These are phyloP conservation scores for Seiridium cupressi DNA, from an alignment of 2,329 filamentous ascomycete species.

Conservation along the genomic window DNA sequence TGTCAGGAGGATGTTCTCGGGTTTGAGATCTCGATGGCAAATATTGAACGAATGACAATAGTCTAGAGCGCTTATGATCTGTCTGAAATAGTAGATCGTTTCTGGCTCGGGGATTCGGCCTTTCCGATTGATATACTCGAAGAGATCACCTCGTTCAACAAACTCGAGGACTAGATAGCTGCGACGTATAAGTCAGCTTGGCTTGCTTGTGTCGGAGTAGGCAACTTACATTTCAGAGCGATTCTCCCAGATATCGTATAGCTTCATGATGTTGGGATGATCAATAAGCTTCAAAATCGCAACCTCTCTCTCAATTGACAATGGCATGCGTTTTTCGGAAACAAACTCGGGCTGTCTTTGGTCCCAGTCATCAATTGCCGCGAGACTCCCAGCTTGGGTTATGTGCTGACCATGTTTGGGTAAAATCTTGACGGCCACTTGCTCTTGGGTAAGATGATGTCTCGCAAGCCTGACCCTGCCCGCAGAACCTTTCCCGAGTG, in stretches of 20 bases:
- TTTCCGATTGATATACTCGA: conserved; percentile 76
- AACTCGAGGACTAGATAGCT: conserved; percentile 96
- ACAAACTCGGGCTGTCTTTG: conserved; percentile 53
- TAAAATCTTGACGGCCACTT: conserved; percentile 93
- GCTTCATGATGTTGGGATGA: conserved; percentile 88
- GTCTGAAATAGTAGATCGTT: conserved; percentile 81
- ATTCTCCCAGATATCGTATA: conserved; percentile 99
- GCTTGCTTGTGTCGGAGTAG: conserved; percentile 1
- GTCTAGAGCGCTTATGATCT: conserved; percentile 87
- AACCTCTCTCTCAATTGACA: conserved; percentile 90
- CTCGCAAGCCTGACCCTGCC: conserved; percentile 84
- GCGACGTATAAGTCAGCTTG: conserved; percentile 15
- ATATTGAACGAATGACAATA: conserved; percentile 96
- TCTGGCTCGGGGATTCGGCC: conserved; percentile 77
- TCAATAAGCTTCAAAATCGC: conserved; percentile 96
- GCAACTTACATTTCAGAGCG: conserved; percentile 79
- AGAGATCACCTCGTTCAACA: conserved; percentile 76
- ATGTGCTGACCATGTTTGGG: conserved; percentile 78
- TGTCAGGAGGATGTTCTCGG: conserved; percentile 92
- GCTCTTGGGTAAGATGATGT: conserved; percentile 74
- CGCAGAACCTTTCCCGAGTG: conserved; percentile 84
- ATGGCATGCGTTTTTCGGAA: conserved; percentile 71
- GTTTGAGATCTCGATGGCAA: conserved; percentile 93
- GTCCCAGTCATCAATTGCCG: conserved; percentile 75
- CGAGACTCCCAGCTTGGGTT: conserved; percentile 82